These are phyloP conservation scores for Epichloe hybrida DNA, from an alignment of 2,329 filamentous ascomycete genomes.

Conservation along the genomic window DNA sequence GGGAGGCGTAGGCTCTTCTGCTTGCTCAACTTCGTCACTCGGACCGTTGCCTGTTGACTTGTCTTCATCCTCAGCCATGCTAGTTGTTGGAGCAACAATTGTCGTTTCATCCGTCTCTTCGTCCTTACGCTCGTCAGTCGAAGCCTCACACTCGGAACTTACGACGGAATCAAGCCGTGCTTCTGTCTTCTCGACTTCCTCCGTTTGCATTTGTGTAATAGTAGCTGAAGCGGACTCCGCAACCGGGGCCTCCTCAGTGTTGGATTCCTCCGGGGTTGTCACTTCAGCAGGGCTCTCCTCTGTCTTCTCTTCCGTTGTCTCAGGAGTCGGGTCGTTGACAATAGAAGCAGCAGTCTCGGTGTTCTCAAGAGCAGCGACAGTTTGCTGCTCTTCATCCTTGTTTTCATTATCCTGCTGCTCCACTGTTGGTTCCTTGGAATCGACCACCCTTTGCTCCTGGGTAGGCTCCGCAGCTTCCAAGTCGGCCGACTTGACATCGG, in stretches of 20 bases:
- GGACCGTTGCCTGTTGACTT: not conserved
- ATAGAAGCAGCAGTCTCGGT: not conserved
- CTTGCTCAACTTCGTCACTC: not conserved
- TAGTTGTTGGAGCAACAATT: not conserved
- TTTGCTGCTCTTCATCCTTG: not conserved
- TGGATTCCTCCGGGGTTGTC: not conserved
- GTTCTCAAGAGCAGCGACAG: not conserved
- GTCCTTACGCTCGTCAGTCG: not conserved
- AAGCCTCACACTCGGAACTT: not conserved
- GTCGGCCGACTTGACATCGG: not conserved
- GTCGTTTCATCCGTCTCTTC: not conserved
- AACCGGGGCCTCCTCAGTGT: not conserved
- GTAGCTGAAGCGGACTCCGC: not conserved
- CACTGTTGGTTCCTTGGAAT: not conserved
- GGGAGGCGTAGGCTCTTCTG: not conserved
- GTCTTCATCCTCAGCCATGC: not conserved
- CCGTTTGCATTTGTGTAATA: not conserved
- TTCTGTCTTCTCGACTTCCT: not conserved
- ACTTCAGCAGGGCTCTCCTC: not conserved
- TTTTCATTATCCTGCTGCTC: not conserved
- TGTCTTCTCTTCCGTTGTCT: not conserved
- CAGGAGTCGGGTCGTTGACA: not conserved
- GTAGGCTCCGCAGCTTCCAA: not conserved
- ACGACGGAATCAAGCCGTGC: not conserved
- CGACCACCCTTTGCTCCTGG: not conserved